Percentiles rank a stretch among this genome's conserved stretches.
These are phyloP conservation scores for Excoecaria cochinchinensis DNA, from an alignment of 345 rosid species.

Conservation along the genomic window DNA sequence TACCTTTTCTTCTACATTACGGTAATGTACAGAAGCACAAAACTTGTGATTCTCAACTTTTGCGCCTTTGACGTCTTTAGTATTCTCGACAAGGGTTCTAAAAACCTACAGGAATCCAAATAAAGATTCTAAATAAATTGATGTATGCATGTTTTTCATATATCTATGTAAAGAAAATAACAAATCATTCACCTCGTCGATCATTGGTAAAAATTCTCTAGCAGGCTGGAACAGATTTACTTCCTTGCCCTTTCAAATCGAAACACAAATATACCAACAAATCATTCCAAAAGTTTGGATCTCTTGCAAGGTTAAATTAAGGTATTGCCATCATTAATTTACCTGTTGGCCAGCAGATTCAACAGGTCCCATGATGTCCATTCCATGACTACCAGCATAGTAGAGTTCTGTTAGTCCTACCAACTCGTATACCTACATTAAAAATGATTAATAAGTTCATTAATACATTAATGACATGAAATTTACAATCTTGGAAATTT, in stretches of 20 bases:
- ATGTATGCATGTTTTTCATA: too few relatives aligned
- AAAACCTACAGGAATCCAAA: slow-evolving; percentile 53
- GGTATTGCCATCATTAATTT: not conserved
- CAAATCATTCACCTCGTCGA: slow-evolving; percentile 53
- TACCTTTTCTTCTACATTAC: slow-evolving; percentile 94
- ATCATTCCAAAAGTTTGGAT: not conserved
- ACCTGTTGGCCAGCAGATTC: slow-evolving; percentile 76
- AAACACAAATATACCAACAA: slow-evolving; percentile 2
- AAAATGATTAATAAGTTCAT: not conserved
- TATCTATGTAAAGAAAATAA: not conserved
- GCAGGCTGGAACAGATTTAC: slow-evolving; percentile 91
- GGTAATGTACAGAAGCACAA: slow-evolving; percentile 93
- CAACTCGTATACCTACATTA: slow-evolving; percentile 66
- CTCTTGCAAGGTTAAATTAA: too few relatives aligned
- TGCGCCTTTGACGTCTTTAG: slow-evolving; percentile 68
- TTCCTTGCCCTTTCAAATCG: slow-evolving; percentile 59
- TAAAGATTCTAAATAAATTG: too few relatives aligned
- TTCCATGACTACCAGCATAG: slow-evolving; percentile 99
- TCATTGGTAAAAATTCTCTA: slow-evolving; percentile 71
- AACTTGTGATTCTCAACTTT: slow-evolving; percentile 96
- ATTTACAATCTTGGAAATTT: too few relatives aligned
- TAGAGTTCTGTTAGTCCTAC: slow-evolving; percentile 89
- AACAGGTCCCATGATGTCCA: slow-evolving; percentile 88
- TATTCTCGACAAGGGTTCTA: slow-evolving; percentile 71
- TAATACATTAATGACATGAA: too few relatives aligned